Base-by-base conservation (phyloP, 169 alveolate species). In the Cryptosporidium sp. region DNA sequence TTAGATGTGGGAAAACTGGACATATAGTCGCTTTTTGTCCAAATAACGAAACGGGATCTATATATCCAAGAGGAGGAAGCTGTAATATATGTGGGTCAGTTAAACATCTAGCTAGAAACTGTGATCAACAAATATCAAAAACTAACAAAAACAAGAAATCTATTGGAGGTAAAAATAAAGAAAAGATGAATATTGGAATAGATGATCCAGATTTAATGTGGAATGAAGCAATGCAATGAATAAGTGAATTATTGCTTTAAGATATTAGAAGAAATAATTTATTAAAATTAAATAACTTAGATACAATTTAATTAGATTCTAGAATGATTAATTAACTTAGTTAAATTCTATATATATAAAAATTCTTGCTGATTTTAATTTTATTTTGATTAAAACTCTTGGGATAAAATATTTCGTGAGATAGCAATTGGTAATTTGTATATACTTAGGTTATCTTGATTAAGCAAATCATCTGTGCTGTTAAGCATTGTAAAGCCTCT, bases 1-100 rank as follows among this genome's bases (percentile, higher is more conserved):
- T 80, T 48, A 80, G 52, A 42, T 80, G 89, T 31, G 89, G 89
- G 1, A 53, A 80, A 16, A 0, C 73, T 26, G 89, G 89, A 8
- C 89, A 80, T 29, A 80, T 80, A 10, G 89, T 80, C 3, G 89
- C 89, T n/a, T 80, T 60, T 39, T 80, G 89, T 80, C 75, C 89
- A 10, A 31, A 42, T 21, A 80, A 80, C 53, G 69, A 61, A 33
- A 16, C 42, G 5, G 89, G 89, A 16, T 80, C 89, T 21, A 65
- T 80, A 2, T 80, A 80, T 39, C 89, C 89, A 44, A 80, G 60
- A 45, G 89, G 89, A 18, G 89, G 89, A n/a, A 45, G 75, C 18
- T 80, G 89, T 6, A 80, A 80, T 65, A 62, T 80, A 10, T 80
- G 89, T 42, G 89, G 89, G 23, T 80, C 89, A 10, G 89, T 80